These are phyloP conservation scores for Daldinia eschscholtzii DNA, from an alignment of 2,329 filamentous ascomycete genomes.

Conservation along the genomic window DNA sequence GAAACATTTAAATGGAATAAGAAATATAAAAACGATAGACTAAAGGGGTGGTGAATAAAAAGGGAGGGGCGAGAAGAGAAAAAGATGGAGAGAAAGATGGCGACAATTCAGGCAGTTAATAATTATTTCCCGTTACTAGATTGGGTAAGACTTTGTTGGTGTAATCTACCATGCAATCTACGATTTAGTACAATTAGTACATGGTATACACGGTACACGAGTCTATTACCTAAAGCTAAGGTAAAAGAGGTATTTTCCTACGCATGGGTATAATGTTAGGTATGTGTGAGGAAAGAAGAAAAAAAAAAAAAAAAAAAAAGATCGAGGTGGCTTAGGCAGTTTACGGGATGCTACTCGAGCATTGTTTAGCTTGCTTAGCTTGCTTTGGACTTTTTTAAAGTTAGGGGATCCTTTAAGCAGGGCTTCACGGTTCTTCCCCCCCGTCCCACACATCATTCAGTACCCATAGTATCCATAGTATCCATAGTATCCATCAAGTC, in stretches of 20 bases:
- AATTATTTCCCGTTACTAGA: conserved; percentile 31
- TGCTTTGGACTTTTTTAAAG: conserved; percentile 12
- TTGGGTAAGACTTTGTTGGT: conserved; percentile 23
- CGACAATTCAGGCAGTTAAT: conserved; percentile 36
- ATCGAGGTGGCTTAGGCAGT: conserved; percentile 4
- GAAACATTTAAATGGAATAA: not conserved
- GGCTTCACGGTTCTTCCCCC: not conserved
- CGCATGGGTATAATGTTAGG: not conserved
- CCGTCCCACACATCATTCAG: not conserved
- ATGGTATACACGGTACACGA: too few species aligned
- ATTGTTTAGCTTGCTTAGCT: not conserved
- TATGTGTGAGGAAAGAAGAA: too few species aligned
- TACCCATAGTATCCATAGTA: too few species aligned
- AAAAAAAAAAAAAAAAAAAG: too few species aligned
- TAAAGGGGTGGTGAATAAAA: conserved; percentile 21
- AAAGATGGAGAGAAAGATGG: conserved; percentile 22
- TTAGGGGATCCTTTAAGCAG: conserved; percentile 29
- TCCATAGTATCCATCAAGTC: not conserved
- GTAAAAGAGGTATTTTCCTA: not conserved
- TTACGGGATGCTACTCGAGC: not conserved
- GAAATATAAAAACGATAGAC: conserved; percentile 19
- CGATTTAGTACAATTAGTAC: too few species aligned
- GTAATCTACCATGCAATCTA: not conserved
- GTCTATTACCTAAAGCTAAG: not conserved
- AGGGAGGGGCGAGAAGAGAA: conserved; percentile 26